Evolutionary conservation across 116 monocot genomes (phyloP).

Genomic region (Trichopus zeylanicus): DNA sequence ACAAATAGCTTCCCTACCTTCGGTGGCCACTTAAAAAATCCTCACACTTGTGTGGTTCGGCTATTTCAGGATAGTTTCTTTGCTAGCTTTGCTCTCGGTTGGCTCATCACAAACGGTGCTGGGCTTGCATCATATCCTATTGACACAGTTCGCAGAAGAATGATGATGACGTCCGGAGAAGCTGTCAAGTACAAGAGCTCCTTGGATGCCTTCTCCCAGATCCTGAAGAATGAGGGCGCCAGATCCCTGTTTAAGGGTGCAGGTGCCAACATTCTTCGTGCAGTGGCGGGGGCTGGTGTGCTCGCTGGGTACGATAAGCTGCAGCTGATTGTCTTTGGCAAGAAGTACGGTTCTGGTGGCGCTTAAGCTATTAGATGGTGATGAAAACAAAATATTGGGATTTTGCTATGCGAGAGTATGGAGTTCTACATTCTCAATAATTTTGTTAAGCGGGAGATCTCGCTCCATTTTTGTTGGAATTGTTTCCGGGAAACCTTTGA

Average conservation of each 20-base stretch:
- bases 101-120: slow-evolving; percentile 60
- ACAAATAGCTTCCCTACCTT: not conserved
- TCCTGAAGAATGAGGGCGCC: slow-evolving; percentile 31
- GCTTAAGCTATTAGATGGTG: slow-evolving; percentile 16
- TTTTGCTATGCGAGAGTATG: not conserved
- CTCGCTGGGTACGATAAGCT: slow-evolving; percentile 35
- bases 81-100: slow-evolving; percentile 70
- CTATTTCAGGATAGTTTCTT: slow-evolving; percentile 63
- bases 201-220: slow-evolving; percentile 30
- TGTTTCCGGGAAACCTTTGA: not conserved
- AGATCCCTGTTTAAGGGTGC: slow-evolving; percentile 36
- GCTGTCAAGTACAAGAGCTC: slow-evolving; percentile 49
- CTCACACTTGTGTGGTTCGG: not conserved
- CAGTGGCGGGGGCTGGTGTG: slow-evolving; percentile 26
- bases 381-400: slow-evolving; percentile 7
- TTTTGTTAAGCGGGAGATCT: slow-evolving; percentile 2
- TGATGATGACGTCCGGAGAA: slow-evolving; percentile 38
- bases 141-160: slow-evolving; percentile 36
- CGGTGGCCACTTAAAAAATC: not conserved
- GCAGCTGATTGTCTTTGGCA: slow-evolving; percentile 29
- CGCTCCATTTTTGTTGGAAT: slow-evolving; percentile 1
- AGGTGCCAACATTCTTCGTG: slow-evolving; percentile 34
- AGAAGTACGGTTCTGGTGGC: slow-evolving; percentile 39
- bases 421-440: not conserved
- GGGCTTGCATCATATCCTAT: slow-evolving; percentile 70